Conservation (phyloP, 257 asterid genomes). For the Solanum clarkiae region DNA sequence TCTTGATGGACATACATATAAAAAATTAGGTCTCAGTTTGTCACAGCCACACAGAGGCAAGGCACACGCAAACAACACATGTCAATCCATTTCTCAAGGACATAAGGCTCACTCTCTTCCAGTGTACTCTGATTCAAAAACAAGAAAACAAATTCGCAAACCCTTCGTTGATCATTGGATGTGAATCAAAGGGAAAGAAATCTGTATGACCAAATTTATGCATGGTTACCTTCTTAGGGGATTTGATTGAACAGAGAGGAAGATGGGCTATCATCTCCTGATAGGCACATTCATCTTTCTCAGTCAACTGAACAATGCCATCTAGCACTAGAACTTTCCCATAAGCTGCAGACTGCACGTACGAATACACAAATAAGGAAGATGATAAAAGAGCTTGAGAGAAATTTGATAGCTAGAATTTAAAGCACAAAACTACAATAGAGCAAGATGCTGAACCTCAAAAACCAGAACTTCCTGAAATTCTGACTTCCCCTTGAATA, state of each 20-base stretch:
- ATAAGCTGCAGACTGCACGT: conserved; percentile 58
- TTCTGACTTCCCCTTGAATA: conserved; percentile 69
- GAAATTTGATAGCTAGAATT: neutral
- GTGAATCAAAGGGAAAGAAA: neutral
- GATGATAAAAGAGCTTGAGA: neutral
- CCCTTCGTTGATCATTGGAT: neutral
- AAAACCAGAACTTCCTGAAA: conserved; percentile 93
- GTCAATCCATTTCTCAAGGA: neutral
- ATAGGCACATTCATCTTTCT: conserved; percentile 96
- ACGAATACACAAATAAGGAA: neutral
- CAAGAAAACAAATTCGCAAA: neutral
- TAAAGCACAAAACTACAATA: neutral
- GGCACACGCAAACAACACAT: neutral
- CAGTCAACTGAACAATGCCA: conserved; percentile 96
- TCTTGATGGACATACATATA: neutral
- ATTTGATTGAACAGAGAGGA: conserved; percentile 86
- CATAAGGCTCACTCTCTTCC: neutral
- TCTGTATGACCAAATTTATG: neutral
- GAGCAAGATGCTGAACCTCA: conserved; percentile 46
- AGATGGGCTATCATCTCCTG: conserved; percentile 98
- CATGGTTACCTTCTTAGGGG: conserved; percentile 60
- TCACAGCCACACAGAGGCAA: neutral
- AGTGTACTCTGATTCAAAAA: neutral
- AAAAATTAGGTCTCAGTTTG: neutral
- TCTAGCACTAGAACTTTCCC: conserved; percentile 94